phyloP scores from a whole-genome alignment of 139 green algal genomes.

The Coccomyxa sp. region DNA sequence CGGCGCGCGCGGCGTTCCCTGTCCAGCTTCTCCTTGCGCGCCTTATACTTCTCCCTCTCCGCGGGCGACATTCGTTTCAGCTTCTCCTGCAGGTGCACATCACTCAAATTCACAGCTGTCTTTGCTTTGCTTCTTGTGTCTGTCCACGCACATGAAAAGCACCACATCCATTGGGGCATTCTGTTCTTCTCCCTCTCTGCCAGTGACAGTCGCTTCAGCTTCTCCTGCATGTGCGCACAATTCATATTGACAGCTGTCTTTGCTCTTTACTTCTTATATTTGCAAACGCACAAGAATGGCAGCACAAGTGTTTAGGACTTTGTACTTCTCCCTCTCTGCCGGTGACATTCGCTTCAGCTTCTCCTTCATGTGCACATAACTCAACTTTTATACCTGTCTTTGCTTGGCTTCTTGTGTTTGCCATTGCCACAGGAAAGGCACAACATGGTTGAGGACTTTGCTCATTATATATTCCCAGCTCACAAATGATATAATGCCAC shows the following conservation, averaged over 20 bases:
- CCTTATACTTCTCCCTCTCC: slow-evolving; percentile 15
- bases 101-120: neutral
- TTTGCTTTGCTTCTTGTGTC: no score
- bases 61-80: slow-evolving; percentile 18
- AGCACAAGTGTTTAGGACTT: no score
- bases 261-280: neutral
- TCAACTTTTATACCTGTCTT: neutral
- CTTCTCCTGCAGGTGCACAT: slow-evolving; percentile 17
- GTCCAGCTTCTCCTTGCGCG: slow-evolving; percentile 7
- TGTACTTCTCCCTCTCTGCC: slow-evolving; percentile 11
- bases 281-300: no score
- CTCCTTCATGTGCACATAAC: slow-evolving; percentile 12
- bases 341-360: slow-evolving; percentile 18
- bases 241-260: neutral
- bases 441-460: no score
- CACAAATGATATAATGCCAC: no score
- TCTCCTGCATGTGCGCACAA: neutral
- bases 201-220: neutral
- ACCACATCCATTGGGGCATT: no score
- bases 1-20: neutral
- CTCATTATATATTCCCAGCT: no score
- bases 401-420: no score
- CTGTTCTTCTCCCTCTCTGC: neutral
- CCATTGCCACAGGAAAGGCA: no score
- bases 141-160: no score